Evolutionary conservation across 192 early-diverging fungal species (phyloP).

Genomic region (Fimicolochytrium jonesii): DNA sequence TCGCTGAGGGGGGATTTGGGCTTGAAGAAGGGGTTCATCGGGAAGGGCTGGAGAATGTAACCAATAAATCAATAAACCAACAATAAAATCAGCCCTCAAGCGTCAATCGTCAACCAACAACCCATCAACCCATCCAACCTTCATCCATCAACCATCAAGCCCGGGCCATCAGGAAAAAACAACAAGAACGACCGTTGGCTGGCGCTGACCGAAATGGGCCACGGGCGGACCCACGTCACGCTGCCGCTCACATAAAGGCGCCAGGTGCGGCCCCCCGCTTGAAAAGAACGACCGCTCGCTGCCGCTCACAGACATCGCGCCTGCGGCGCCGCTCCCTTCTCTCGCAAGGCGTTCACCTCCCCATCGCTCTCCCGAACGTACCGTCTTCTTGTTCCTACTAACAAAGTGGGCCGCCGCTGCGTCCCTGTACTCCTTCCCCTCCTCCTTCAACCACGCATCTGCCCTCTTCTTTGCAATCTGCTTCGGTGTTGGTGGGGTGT

Average conservation of each 20-base stretch:
- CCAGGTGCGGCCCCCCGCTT: too few species aligned
- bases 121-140: neutral
- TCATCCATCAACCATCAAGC: neutral
- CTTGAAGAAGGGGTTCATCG: constrained; percentile 84
- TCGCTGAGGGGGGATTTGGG: constrained; percentile 72
- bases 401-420: constrained; percentile 7
- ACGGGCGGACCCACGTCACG: too few species aligned
- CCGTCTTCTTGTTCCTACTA: constrained; percentile 6
- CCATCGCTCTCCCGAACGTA: neutral
- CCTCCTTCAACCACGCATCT: constrained; percentile 14
- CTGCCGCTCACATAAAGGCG: too few species aligned
- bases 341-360: neutral
- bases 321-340: too few species aligned
- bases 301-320: too few species aligned
- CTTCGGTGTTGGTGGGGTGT: neutral
- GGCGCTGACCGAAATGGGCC: too few species aligned
- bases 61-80: too few species aligned
- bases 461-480: constrained; percentile 2
- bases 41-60: constrained; percentile 62
- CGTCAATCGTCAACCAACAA: neutral
- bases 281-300: too few species aligned
- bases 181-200: too few species aligned
- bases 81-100: neutral
- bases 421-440: neutral
- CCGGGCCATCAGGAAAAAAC: neutral